These are phyloP conservation scores for Spencermartinsiella ligniputridi DNA, from an alignment of 1,139 yeast genomes.

Conservation along the genomic window DNA sequence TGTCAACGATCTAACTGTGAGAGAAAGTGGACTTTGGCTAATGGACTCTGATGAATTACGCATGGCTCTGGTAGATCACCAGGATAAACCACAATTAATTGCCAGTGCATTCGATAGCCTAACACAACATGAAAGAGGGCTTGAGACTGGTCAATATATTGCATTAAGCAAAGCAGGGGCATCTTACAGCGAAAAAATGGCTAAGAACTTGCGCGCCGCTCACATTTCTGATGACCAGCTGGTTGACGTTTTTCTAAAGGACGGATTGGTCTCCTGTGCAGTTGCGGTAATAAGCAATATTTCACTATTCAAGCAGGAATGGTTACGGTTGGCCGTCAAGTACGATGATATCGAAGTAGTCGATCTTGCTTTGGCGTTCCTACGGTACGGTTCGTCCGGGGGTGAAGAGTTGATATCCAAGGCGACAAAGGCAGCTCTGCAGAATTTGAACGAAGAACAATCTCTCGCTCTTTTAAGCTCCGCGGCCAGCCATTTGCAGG, in stretches of 20 bases:
- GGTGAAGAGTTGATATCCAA: neutral
- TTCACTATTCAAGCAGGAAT: neutral
- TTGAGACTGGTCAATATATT: neutral
- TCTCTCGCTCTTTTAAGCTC: slow-evolving; percentile 4
- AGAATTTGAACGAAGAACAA: slow-evolving; percentile 9
- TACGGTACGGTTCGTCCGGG: neutral
- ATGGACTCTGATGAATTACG: neutral
- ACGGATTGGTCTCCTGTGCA: neutral
- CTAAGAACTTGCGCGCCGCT: neutral
- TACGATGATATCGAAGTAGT: neutral
- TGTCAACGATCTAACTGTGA: neutral
- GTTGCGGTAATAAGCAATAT: neutral
- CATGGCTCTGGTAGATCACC: neutral
- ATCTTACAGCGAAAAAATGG: neutral
- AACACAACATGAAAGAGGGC: neutral
- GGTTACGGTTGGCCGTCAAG: neutral
- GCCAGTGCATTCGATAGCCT: neutral
- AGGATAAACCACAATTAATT: neutral
- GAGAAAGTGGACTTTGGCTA: neutral
- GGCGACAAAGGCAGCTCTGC: neutral
- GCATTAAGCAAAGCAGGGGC: neutral
- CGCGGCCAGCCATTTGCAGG: no score
- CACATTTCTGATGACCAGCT: neutral
- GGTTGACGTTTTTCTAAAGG: neutral
- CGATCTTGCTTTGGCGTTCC: neutral